Conservation (phyloP, 306 rosid genomes). For the Rosa lucieae region DNA sequence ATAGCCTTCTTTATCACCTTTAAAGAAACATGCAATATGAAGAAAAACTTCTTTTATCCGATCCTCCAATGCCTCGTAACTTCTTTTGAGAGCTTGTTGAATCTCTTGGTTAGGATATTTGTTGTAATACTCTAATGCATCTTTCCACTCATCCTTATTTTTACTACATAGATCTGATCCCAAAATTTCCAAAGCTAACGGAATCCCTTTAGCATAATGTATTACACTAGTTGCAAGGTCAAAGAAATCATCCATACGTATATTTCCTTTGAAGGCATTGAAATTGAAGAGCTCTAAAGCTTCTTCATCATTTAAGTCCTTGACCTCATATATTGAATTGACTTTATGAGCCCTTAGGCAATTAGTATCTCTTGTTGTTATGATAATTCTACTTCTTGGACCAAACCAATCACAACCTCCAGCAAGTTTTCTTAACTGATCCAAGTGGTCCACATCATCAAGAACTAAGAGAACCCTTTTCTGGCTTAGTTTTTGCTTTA, state of each 20-base stretch:
- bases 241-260: too few relatives aligned
- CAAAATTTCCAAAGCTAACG: constrained; percentile 38
- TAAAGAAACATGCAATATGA: constrained; percentile 22
- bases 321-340: not conserved
- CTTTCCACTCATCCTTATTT: constrained; percentile 30
- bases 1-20: constrained; percentile 12
- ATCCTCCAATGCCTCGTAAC: too few relatives aligned
- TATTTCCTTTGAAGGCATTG: too few relatives aligned
- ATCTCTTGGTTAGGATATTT: constrained; percentile 15
- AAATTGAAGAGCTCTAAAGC: too few relatives aligned
- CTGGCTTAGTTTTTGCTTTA: not conserved
- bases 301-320: too few relatives aligned
- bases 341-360: not conserved
- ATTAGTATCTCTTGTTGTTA: too few relatives aligned
- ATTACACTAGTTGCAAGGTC: not conserved
- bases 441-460: not conserved
- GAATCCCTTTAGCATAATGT: constrained; percentile 1
- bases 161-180: constrained; percentile 32
- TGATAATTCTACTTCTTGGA: too few relatives aligned
- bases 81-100: too few relatives aligned
- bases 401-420: too few relatives aligned
- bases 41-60: too few relatives aligned
- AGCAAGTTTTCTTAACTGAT: not conserved
- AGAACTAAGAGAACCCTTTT: not conserved
- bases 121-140: constrained; percentile 32